Conservation (phyloP, 2,329 filamentous ascomycete genomes). For the Westerdykella aurantiaca region DNA sequence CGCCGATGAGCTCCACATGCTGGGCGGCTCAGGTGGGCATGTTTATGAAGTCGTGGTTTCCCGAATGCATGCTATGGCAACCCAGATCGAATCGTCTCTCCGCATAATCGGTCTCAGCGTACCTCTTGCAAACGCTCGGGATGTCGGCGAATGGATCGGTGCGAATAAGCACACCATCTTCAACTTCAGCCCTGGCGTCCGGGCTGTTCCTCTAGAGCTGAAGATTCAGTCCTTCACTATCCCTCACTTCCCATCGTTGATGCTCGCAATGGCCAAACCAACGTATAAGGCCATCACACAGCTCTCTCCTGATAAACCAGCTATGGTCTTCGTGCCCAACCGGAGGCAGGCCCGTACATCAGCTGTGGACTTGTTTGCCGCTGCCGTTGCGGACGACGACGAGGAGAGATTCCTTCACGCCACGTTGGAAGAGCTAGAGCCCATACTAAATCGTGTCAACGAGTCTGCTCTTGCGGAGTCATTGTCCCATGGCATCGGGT, state of each 20-base stretch:
- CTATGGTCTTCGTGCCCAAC: slow-evolving; percentile 85
- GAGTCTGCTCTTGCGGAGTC: slow-evolving; percentile 85
- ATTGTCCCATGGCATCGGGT: slow-evolving; percentile 87
- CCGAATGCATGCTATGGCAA: slow-evolving; percentile 91
- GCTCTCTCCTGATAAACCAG: slow-evolving; percentile 81
- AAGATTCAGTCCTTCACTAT: slow-evolving; percentile 95
- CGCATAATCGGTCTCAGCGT: slow-evolving; percentile 87
- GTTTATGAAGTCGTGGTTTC: slow-evolving; percentile 97
- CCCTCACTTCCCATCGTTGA: slow-evolving; percentile 93
- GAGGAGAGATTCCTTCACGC: slow-evolving; percentile 92
- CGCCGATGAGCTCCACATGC: slow-evolving; percentile 88
- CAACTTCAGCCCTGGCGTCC: slow-evolving; percentile 92
- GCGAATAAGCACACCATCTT: slow-evolving; percentile 97
- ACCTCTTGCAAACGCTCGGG: slow-evolving; percentile 84
- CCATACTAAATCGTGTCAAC: slow-evolving; percentile 74
- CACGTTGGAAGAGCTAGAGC: slow-evolving; percentile 72
- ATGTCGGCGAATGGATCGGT: slow-evolving; percentile 96
- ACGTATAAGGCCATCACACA: slow-evolving; percentile 84
- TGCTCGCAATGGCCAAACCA: slow-evolving; percentile 97
- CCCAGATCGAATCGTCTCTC: slow-evolving; percentile 77
- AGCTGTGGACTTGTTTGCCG: slow-evolving; percentile 79
- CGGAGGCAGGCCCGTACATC: slow-evolving; percentile 88
- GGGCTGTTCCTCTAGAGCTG: slow-evolving; percentile 83
- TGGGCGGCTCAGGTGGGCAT: slow-evolving; percentile 80
- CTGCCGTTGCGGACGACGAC: slow-evolving; percentile 80